Conservation (phyloP, 768 basidiomycete species). For the Lactarius hengduanensis region DNA sequence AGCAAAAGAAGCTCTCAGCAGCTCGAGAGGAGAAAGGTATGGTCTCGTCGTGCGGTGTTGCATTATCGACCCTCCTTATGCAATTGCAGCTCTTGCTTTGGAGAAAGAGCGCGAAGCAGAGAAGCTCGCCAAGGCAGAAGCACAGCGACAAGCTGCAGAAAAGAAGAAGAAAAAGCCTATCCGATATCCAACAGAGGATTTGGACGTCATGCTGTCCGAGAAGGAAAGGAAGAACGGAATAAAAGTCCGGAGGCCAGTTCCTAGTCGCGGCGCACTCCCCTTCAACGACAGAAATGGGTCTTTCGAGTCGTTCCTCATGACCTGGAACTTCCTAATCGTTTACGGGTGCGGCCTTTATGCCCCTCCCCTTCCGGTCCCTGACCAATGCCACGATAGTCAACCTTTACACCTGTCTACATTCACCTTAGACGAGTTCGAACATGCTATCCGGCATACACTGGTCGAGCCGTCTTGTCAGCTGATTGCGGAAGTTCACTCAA, state of each 20-base stretch:
- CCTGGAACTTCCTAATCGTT: slow-evolving; percentile 92
- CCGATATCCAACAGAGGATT: slow-evolving; percentile 91
- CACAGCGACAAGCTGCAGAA: slow-evolving; percentile 67
- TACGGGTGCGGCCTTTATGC: slow-evolving; percentile 63
- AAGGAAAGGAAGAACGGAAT: slow-evolving; percentile 82
- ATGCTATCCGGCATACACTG: slow-evolving; percentile 74
- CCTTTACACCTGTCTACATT: slow-evolving; percentile 85
- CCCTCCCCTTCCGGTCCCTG: neutral
- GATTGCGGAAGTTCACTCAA: slow-evolving; percentile 85
- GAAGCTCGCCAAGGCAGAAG: slow-evolving; percentile 66
- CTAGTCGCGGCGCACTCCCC: slow-evolving; percentile 61
- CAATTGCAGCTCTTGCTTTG: slow-evolving; percentile 45
- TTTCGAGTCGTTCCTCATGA: slow-evolving; percentile 86
- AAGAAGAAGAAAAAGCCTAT: slow-evolving; percentile 88
- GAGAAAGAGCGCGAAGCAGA: slow-evolving; percentile 68
- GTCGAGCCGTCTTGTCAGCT: slow-evolving; percentile 70
- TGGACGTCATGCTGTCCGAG: slow-evolving; percentile 76
- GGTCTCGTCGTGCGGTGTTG: slow-evolving; percentile 6
- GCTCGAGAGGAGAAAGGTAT: slow-evolving; percentile 75
- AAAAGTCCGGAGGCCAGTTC: slow-evolving; percentile 62
- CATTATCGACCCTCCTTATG: slow-evolving; percentile 29
- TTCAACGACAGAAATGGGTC: slow-evolving; percentile 60
- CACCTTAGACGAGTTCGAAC: slow-evolving; percentile 91
- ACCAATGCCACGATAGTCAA: slow-evolving; percentile 43
- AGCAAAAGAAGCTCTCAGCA: slow-evolving; percentile 73